Evolutionary conservation across 1,284 basidiomycete species (phyloP), one percentile per base, ranked within the genome.

Genomic region (Cryptococcus sp.): DNA sequence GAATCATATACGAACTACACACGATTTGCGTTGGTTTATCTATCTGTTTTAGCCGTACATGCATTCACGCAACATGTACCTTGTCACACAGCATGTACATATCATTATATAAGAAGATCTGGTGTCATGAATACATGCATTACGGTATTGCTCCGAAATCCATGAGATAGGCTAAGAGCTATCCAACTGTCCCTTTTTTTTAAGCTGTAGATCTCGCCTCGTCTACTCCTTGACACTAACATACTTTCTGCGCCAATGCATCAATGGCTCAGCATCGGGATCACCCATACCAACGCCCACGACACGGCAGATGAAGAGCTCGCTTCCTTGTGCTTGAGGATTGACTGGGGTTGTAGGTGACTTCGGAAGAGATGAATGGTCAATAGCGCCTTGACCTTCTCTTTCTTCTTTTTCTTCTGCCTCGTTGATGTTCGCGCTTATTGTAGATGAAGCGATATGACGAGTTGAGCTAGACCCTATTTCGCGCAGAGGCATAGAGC

Each of bases 271-370:
- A 41, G 16, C 62, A 55, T 16, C 51, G 39, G 39, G 51, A 45
- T 19, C 48, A 4, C 68, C 67, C 25, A 52, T 54, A 38, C 61
- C 41, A 15, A 72, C 70, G 6, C 61, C 61, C 25, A 73, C 43
- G 11, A 77, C 75, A n/a, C 66, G 51, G 57, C 75, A 77, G 50
- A 77, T 72, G 57, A 77, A 77, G 46, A 77, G 61, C 59, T 77
- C 75, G 54, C 69, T 72, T 3, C 75, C 75, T 39, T 67, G 59
- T 7, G 37, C 26, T 2, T 44, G n/a, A 6, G 41, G n/a, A 44
- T 19, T 44, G 41, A 44, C 15, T 8, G 41, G 5, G 8, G 41
- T 15, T 44, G 41, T 44, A 8, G 41, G 41, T 44, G 13, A n/a
- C 6, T 2, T 11, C 15, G 22, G 22, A 44, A 19, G n/a, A 8